These are phyloP conservation scores for Torrubiella hemipterigena DNA, from an alignment of 2,329 filamentous ascomycete genomes.

Conservation along the genomic window DNA sequence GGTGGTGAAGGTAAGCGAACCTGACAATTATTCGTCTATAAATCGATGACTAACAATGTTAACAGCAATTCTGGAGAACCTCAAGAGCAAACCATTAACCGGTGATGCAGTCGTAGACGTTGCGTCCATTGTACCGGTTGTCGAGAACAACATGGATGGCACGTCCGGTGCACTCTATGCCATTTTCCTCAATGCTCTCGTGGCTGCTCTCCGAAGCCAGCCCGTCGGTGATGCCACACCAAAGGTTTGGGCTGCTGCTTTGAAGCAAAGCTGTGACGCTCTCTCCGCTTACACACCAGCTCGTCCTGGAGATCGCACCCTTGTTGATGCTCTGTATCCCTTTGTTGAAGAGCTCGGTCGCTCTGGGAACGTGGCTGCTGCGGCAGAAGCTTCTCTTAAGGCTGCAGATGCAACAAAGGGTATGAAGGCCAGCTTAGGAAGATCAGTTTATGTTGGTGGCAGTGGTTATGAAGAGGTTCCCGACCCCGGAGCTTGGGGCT, in stretches of 20 bases:
- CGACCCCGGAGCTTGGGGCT: constrained; percentile 56
- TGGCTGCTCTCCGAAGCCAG: constrained; percentile 43
- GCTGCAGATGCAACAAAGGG: constrained; percentile 79
- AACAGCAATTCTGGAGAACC: constrained; percentile 39
- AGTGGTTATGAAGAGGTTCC: constrained; percentile 35
- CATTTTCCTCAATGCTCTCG: constrained; percentile 82
- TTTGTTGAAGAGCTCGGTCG: constrained; percentile 64
- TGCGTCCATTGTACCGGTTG: constrained; percentile 37
- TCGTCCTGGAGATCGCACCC: constrained; percentile 74
- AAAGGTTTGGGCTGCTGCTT: constrained; percentile 46
- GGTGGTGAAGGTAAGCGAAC: constrained; percentile 59
- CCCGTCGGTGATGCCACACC: constrained; percentile 25
- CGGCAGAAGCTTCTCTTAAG: constrained; percentile 61
- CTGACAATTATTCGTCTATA: neutral
- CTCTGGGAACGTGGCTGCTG: constrained; percentile 55
- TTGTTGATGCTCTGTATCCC: constrained; percentile 81
- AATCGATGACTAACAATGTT: constrained; percentile 10
- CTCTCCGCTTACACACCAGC: constrained; percentile 82
- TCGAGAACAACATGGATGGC: constrained; percentile 49
- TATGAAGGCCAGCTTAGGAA: constrained; percentile 80
- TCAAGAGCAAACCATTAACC: constrained; percentile 29
- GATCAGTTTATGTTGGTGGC: constrained; percentile 32
- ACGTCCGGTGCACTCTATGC: constrained; percentile 53
- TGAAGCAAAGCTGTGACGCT: constrained; percentile 58
- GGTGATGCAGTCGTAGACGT: constrained; percentile 43